Evolutionary conservation across 148 eudicot species (phyloP).

Genomic region (Talinum fruticosum): DNA sequence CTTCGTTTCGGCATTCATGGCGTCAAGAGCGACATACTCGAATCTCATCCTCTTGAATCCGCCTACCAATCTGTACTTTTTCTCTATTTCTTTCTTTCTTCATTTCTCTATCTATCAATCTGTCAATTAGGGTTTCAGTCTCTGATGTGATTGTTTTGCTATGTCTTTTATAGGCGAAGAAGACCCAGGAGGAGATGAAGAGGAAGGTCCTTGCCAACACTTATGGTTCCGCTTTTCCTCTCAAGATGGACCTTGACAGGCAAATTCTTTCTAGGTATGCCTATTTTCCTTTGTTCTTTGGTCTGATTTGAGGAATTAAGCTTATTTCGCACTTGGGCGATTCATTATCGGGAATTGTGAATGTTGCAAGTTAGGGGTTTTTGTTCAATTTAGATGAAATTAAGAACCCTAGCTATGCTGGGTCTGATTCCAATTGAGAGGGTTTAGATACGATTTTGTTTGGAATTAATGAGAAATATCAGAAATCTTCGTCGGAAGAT

Average conservation of each 20-base stretch:
- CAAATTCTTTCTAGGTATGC: slow-evolving; percentile 71
- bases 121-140: background rate
- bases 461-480: background rate
- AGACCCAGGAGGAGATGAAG: slow-evolving; percentile 51
- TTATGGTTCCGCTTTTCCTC: slow-evolving; percentile 82
- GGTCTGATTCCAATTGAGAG: background rate
- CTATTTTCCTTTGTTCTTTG: background rate
- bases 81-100: background rate
- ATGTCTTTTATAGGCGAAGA: slow-evolving; percentile 32
- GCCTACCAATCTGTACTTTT: slow-evolving; percentile 45
- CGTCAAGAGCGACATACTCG: slow-evolving; percentile 75
- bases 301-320: background rate
- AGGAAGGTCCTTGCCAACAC: slow-evolving; percentile 49
- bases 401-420: slow-evolving; percentile 3
- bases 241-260: slow-evolving; percentile 81
- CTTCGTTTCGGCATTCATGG: slow-evolving; percentile 78
- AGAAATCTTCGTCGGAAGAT: background rate
- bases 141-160: background rate
- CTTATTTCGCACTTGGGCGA: background rate
- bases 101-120: slow-evolving; percentile 6
- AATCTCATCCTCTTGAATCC: slow-evolving; percentile 78
- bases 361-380: background rate
- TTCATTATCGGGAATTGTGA: too few species aligned
- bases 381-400: background rate
- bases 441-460: background rate